Conservation (phyloP, 805 yeast genomes). For the Candida sithepensis region DNA sequence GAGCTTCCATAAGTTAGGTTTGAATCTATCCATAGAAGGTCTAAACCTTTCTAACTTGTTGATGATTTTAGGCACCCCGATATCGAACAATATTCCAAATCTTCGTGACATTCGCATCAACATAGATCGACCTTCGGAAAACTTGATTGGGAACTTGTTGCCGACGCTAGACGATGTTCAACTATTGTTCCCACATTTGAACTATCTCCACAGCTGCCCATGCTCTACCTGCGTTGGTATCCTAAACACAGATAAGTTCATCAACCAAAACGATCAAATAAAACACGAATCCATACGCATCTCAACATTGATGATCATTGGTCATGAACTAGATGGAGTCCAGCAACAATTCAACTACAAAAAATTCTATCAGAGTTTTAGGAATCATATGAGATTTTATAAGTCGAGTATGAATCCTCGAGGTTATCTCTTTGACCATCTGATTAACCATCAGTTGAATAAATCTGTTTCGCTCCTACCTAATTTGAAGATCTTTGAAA, state of each 20-base stretch:
- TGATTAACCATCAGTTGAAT: constrained; percentile 24
- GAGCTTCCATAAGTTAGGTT: constrained; percentile 15
- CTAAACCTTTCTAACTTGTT: constrained; percentile 29
- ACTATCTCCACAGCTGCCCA: constrained; percentile 23
- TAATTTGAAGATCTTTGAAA: constrained; percentile 24
- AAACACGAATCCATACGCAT: constrained; percentile 27
- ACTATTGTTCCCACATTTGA: constrained; percentile 26
- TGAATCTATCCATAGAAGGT: constrained; percentile 27
- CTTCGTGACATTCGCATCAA: constrained; percentile 26
- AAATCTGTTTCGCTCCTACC: constrained; percentile 18
- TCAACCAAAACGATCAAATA: constrained; percentile 4
- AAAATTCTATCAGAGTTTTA: constrained; percentile 11
- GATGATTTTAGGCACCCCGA: constrained; percentile 31
- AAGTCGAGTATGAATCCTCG: constrained; percentile 8
- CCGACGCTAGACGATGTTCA: constrained; percentile 29
- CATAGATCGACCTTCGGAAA: constrained; percentile 28
- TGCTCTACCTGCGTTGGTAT: constrained; percentile 24
- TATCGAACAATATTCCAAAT: constrained; percentile 22
- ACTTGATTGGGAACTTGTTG: constrained; percentile 26
- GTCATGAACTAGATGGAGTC: constrained; percentile 27
- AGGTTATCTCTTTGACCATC: constrained; percentile 31
- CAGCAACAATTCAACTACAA: constrained; percentile 14
- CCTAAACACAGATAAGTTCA: constrained; percentile 3
- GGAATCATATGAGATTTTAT: constrained; percentile 14
- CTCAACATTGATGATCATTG: constrained; percentile 29